Base-by-base conservation (phyloP, 1,284 basidiomycete species). In the Ganoderma multipileum region DNA sequence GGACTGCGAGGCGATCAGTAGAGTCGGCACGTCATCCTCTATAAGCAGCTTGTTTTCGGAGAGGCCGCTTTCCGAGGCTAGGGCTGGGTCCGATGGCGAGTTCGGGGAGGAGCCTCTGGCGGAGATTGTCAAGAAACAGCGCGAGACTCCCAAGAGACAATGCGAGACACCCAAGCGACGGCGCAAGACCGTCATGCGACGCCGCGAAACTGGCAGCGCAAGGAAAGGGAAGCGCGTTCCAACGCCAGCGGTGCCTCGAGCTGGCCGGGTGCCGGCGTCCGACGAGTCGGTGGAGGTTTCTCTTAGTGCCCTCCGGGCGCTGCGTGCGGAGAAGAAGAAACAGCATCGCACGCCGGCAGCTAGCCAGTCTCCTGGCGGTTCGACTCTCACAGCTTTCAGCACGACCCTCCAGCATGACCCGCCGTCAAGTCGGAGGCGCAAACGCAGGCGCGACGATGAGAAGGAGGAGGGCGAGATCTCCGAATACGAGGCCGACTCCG, bases 401-500 rank as follows among this genome's bases (percentile, higher is more conserved):
- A 3, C 20, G 20, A 5, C 58, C 4, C 9, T 28, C 18, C 33
- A 28, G 5, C 52, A 55, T 16, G 52, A 20, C 16, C 16, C 52
- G 28, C 14, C 36, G 3, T 18, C 36, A 16, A 26, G 36, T n/a
- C n/a, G n/a, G 11, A 28, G 2, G n/a, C 23, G n/a, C 39, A 60
- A 60, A 39, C 58, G 58, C 23, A 18, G 23, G 12, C 58, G 38
- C 0, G 58, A 60, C n/a, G 58, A 60, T 11, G 58, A 60, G 23
- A 42, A n/a, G n/a, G 58, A 60, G 39, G 58, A 60, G 38, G 58
- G 58, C 6, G 58, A 60, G 58, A 60, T 60, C 36, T 39, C 58
- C 16, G 38, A 39, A 23, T 41, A n/a, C 38, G 57, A 60, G 23
- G 18, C 58, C 36, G 57, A 59, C n/a, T 14, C 33, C n/a, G 55